Conservation (phyloP, 139 green algal species). For the Closterium sp. region DNA sequence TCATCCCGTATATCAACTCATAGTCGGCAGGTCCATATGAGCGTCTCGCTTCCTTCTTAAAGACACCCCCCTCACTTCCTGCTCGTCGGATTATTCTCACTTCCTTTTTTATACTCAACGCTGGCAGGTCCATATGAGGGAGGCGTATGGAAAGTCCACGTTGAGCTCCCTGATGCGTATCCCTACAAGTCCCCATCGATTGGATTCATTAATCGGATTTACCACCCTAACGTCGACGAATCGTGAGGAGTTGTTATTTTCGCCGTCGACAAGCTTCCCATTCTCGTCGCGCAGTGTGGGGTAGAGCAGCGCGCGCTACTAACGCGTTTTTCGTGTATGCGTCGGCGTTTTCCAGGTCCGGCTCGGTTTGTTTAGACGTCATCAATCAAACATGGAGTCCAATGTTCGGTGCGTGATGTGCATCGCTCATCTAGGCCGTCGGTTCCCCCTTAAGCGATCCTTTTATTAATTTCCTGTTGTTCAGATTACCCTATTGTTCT, state of each 20-base stretch:
- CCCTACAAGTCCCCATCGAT: slow-evolving; percentile 94
- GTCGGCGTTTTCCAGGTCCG: slow-evolving; percentile 59
- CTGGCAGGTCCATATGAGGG: slow-evolving; percentile 80
- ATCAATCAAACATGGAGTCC: slow-evolving; percentile 99
- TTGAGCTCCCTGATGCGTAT: slow-evolving; percentile 92
- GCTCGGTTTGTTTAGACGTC: slow-evolving; percentile 96
- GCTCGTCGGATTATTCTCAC: too few relatives aligned
- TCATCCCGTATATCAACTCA: background rate
- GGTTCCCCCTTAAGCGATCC: too few relatives aligned
- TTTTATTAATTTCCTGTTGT: too few relatives aligned
- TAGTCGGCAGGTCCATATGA: too few relatives aligned
- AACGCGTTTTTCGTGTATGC: too few relatives aligned
- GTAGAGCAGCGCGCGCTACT: too few relatives aligned
- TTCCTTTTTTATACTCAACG: too few relatives aligned
- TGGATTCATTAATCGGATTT: slow-evolving; percentile 97
- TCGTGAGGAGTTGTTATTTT: slow-evolving; percentile 47
- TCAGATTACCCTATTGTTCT: too few relatives aligned
- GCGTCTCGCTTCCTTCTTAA: too few relatives aligned
- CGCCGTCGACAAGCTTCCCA: too few relatives aligned
- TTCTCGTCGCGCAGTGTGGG: too few relatives aligned
- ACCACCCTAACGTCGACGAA: slow-evolving; percentile 98
- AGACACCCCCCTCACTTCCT: too few relatives aligned
- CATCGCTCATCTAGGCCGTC: background rate
- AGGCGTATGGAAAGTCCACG: slow-evolving; percentile 90
- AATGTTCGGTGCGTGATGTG: slow-evolving; percentile 83